These are phyloP conservation scores for Mycena metata DNA, from an alignment of 768 basidiomycete genomes.

Conservation along the genomic window DNA sequence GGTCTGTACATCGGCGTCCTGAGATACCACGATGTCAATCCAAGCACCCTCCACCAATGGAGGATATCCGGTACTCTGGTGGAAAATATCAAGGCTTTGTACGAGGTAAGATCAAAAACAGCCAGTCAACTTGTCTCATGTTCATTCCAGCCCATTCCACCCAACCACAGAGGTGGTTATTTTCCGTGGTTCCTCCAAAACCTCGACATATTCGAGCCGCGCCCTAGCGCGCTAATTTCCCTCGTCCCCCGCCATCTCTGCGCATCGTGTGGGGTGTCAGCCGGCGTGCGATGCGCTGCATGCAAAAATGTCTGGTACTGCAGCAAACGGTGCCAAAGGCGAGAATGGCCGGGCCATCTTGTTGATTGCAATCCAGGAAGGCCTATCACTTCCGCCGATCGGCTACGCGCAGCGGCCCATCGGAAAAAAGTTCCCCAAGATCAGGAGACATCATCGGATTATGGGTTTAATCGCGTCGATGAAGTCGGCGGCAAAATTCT, in stretches of 20 bases:
- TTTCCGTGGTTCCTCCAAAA: conserved; percentile 49
- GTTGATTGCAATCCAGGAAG: conserved; percentile 38
- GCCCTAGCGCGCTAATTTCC: not conserved
- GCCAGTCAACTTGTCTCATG: not conserved
- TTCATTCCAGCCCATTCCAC: not conserved
- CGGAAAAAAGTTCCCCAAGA: conserved; percentile 39
- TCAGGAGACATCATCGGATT: conserved; percentile 40
- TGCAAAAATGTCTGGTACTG: conserved; percentile 43
- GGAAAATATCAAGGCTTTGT: conserved; percentile 44
- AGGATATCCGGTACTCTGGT: conserved; percentile 40
- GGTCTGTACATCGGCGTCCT: conserved; percentile 46
- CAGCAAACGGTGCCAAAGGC: conserved; percentile 39
- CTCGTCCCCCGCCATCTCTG: conserved; percentile 18
- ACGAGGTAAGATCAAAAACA: conserved; percentile 26
- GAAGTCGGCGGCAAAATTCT: conserved; percentile 37
- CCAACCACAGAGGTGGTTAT: conserved; percentile 37
- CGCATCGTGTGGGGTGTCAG: conserved; percentile 23
- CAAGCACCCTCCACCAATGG: conserved; percentile 45
- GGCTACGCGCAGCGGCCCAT: conserved; percentile 41
- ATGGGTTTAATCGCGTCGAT: conserved; percentile 43
- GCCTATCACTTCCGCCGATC: conserved; percentile 41
- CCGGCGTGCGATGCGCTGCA: conserved; percentile 27
- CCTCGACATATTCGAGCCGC: conserved; percentile 39
- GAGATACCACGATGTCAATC: conserved; percentile 21
- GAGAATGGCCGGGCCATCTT: conserved; percentile 40